Evolutionary conservation across 129 eudicot species (phyloP).

Genomic region (Helianthus annuus): DNA sequence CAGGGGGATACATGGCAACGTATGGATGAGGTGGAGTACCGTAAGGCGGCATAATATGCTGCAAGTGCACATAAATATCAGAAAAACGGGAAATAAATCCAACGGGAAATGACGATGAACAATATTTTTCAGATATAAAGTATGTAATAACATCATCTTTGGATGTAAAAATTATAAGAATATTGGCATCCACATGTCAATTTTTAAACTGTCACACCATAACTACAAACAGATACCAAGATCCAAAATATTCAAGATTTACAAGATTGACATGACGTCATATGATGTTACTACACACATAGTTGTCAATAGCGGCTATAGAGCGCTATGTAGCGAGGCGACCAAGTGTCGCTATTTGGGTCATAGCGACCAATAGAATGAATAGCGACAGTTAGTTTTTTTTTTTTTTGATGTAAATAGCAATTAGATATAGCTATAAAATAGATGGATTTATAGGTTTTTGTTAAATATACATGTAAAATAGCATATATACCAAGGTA

Average conservation of each 20-base stretch:
- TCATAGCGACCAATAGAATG: no score
- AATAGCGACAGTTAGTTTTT: no score
- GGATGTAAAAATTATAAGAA: background rate
- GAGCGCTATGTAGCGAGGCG: no score
- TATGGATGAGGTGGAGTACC: constrained; percentile 99
- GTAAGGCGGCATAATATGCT: constrained; percentile 97
- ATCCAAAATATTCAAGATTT: background rate
- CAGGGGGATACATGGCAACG: constrained; percentile 98
- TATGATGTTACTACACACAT: background rate
- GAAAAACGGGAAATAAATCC: constrained; percentile 18
- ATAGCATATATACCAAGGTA: no score
- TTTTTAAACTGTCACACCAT: background rate
- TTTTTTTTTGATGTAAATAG: no score
- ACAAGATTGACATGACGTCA: background rate
- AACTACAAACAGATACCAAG: background rate
- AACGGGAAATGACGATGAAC: background rate
- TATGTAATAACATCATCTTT: background rate
- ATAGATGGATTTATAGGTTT: no score
- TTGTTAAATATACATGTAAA: no score
- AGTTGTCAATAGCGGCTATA: no score
- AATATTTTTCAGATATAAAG: background rate
- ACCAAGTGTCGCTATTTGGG: no score
- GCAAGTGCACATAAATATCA: constrained; percentile 36
- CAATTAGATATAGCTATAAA: no score
- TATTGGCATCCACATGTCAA: background rate